A percentile compares a stretch with the other conserved stretches of the same genome.
phyloP scores from a whole-genome alignment of 2,329 filamentous ascomycete species.

The Colletotrichum paranaense region DNA sequence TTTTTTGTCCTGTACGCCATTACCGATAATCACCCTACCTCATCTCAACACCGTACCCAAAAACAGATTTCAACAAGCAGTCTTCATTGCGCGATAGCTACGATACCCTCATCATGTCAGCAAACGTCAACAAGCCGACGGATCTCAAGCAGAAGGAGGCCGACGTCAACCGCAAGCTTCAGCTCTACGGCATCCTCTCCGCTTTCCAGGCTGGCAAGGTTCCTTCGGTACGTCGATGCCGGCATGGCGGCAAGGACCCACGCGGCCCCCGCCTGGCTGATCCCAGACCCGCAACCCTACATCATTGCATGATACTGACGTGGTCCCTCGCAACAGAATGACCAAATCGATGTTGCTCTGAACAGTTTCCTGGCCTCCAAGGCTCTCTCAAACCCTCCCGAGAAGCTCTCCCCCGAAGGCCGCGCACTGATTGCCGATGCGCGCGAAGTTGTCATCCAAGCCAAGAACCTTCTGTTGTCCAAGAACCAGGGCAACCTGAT shows the following conservation, averaged over 20 bases:
- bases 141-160: conserved; percentile 82
- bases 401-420: conserved; percentile 85
- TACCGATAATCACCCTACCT: conserved; percentile 12
- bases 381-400: conserved; percentile 75
- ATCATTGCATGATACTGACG: conserved; percentile 24
- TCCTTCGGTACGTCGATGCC: conserved; percentile 75
- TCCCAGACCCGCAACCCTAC: not conserved
- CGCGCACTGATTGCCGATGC: conserved; percentile 82
- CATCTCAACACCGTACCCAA: not conserved
- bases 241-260: conserved; percentile 8
- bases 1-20: conserved; percentile 7
- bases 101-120: conserved; percentile 45
- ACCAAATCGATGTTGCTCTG: conserved; percentile 93
- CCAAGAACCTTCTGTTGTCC: conserved; percentile 85
- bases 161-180: conserved; percentile 93
- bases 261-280: not conserved
- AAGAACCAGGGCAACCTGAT: conserved; percentile 96
- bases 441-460: conserved; percentile 82
- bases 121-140: conserved; percentile 77
- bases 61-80: not conserved
- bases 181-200: conserved; percentile 89
- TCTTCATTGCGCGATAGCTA: not conserved
- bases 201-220: conserved; percentile 92
- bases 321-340: conserved; percentile 70
- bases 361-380: conserved; percentile 86